A percentile compares a stretch with the other conserved stretches of the same genome.
Conservation (phyloP, 2,329 filamentous ascomycete species). For the Arthrobotrys musiformis region DNA sequence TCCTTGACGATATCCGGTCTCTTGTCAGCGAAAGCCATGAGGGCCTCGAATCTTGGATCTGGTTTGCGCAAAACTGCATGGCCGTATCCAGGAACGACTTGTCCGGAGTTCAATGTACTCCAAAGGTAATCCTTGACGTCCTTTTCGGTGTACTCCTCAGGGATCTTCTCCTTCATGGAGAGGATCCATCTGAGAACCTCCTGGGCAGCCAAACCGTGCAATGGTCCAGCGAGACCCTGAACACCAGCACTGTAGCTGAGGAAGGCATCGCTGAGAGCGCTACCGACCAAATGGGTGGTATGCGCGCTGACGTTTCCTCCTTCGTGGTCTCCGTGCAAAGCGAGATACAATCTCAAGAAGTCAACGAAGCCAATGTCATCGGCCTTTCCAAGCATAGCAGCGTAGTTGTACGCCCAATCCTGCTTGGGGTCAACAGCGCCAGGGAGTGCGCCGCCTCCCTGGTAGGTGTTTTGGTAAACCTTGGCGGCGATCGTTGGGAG, state of each 20-base stretch:
- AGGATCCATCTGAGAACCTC: slow-evolving; percentile 97
- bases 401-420: slow-evolving; percentile 99
- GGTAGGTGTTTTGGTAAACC: slow-evolving; percentile 93
- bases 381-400: slow-evolving; percentile 90
- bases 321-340: slow-evolving; percentile 97
- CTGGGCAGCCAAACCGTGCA: slow-evolving; percentile 92
- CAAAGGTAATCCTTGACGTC: slow-evolving; percentile 92
- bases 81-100: slow-evolving; percentile 93
- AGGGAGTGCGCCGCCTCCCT: slow-evolving; percentile 77
- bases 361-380: slow-evolving; percentile 96
- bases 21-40: slow-evolving; percentile 92
- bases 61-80: slow-evolving; percentile 97
- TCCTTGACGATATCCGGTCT: slow-evolving; percentile 86
- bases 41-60: slow-evolving; percentile 92
- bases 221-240: slow-evolving; percentile 91
- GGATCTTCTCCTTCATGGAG: slow-evolving; percentile 92
- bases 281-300: slow-evolving; percentile 92
- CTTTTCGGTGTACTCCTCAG: slow-evolving; percentile 77
- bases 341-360: slow-evolving; percentile 89
- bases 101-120: slow-evolving; percentile 90
- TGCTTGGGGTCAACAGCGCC: slow-evolving; percentile 81
- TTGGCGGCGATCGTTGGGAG: slow-evolving; percentile 95
- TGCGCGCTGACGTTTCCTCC: slow-evolving; percentile 98
- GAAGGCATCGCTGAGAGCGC: slow-evolving; percentile 92
- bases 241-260: slow-evolving; percentile 95